phyloP scores from a whole-genome alignment of 441 rosid genomes.

The Mallotus repandus region DNA sequence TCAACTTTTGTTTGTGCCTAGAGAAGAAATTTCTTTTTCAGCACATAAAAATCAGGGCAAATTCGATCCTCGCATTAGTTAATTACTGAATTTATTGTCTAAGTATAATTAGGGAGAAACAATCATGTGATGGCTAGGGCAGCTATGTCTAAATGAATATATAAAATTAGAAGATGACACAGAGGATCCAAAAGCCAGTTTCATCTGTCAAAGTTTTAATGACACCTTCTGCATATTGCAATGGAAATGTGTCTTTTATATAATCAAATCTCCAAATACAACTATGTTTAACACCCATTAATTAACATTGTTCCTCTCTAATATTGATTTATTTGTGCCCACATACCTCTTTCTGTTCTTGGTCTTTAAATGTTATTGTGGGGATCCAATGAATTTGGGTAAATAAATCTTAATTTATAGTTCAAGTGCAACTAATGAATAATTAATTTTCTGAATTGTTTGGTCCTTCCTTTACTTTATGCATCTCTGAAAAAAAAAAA shows the following conservation, averaged over 20 bases:
- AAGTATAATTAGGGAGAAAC: background rate
- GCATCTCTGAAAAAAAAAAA: background rate
- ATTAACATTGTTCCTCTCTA: too few relatives aligned
- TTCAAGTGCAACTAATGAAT: background rate
- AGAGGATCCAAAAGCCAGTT: constrained; percentile 34
- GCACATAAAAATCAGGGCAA: background rate
- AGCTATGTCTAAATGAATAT: background rate
- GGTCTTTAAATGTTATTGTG: constrained; percentile 9
- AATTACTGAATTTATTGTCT: background rate
- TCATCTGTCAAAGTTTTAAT: background rate
- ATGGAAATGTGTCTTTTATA: background rate
- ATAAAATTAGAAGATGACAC: constrained; percentile 22
- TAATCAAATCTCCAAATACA: background rate
- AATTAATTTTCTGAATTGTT: background rate
- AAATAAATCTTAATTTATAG: background rate
- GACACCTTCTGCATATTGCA: constrained; percentile 1
- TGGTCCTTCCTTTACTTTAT: background rate
- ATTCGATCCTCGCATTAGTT: too few relatives aligned
- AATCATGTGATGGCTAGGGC: background rate
- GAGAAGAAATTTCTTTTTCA: background rate
- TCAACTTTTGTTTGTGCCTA: background rate
- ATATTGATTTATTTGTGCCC: background rate
- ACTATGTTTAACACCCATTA: background rate
- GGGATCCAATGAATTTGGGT: background rate
- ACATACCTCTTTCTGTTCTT: constrained; percentile 18